Percentiles rank a stretch among this genome's conserved stretches.
Evolutionary conservation across 2,329 filamentous ascomycete genomes (phyloP).

Genomic region (Laburnicola sp.): DNA sequence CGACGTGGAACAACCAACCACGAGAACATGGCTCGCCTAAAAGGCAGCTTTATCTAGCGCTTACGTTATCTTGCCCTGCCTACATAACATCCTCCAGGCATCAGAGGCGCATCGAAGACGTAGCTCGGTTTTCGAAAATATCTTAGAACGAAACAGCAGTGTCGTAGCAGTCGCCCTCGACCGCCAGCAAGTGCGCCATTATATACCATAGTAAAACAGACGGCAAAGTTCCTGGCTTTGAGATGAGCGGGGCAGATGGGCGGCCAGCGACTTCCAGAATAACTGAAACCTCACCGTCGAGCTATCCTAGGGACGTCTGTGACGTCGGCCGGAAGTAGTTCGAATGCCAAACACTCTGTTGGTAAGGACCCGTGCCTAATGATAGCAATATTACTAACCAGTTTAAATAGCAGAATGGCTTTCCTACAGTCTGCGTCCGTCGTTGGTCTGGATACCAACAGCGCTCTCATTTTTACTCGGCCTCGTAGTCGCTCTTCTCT

Average conservation of each 20-base stretch:
- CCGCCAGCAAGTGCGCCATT: not conserved
- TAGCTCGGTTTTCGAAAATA: too few relatives aligned
- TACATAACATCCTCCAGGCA: not conserved
- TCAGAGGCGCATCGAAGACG: not conserved
- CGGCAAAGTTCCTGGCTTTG: not conserved
- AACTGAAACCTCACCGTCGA: not conserved
- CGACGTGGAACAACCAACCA: too few relatives aligned
- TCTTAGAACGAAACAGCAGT: too few relatives aligned
- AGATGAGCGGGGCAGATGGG: not conserved
- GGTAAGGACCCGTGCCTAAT: too few relatives aligned
- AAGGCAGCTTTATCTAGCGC: too few relatives aligned
- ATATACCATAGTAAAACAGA: too few relatives aligned
- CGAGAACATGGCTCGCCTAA: too few relatives aligned
- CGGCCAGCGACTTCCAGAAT: not conserved
- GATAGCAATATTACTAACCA: too few relatives aligned
- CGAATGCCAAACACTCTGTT: not conserved
- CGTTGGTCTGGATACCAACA: conserved; percentile 9
- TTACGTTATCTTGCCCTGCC: too few relatives aligned
- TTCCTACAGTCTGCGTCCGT: conserved; percentile 15
- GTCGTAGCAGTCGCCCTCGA: too few relatives aligned
- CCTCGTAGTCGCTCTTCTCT: conserved; percentile 6
- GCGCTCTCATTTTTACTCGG: conserved; percentile 5
- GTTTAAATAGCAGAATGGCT: conserved; percentile 16
- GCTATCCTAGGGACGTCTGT: not conserved
- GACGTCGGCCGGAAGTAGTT: not conserved